These are phyloP conservation scores for Termitomyces sp. DNA, from an alignment of 768 basidiomycete species.

Conservation along the genomic window DNA sequence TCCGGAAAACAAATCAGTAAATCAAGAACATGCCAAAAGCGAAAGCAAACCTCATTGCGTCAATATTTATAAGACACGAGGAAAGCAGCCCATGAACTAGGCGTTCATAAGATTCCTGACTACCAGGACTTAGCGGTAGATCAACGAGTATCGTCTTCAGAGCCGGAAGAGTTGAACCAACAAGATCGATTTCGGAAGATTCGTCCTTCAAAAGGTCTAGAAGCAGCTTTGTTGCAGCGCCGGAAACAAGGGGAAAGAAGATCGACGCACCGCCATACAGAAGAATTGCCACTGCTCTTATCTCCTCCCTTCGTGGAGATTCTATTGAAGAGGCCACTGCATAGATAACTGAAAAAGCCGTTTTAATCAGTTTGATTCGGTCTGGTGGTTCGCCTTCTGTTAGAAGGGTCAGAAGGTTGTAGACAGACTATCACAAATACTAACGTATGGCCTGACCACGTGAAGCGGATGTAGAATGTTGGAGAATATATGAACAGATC, in stretches of 20 bases:
- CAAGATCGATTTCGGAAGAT: slow-evolving; percentile 68
- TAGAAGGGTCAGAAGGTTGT: neutral
- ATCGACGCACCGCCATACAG: slow-evolving; percentile 63
- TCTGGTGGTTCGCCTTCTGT: slow-evolving; percentile 48
- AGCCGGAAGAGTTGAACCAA: slow-evolving; percentile 73
- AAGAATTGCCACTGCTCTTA: slow-evolving; percentile 72
- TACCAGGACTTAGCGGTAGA: slow-evolving; percentile 36
- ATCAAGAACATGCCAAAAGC: neutral
- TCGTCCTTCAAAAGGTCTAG: slow-evolving; percentile 85
- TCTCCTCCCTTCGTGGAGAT: slow-evolving; percentile 58
- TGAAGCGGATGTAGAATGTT: slow-evolving; percentile 58
- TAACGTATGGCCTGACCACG: slow-evolving; percentile 49
- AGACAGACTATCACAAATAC: slow-evolving; percentile 8
- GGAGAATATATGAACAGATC: slow-evolving; percentile 77
- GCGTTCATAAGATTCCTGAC: slow-evolving; percentile 47
- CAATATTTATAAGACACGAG: slow-evolving; percentile 77
- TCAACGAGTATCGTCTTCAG: slow-evolving; percentile 75
- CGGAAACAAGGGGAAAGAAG: neutral
- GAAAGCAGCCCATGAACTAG: slow-evolving; percentile 81
- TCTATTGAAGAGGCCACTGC: slow-evolving; percentile 54
- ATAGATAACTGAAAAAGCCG: slow-evolving; percentile 57
- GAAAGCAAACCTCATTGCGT: slow-evolving; percentile 77
- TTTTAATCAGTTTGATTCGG: slow-evolving; percentile 57
- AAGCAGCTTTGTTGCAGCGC: neutral
- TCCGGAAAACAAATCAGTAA: neutral